phyloP scores from a whole-genome alignment of 1,139 yeast species.

The Meyerozyma smithsonii region DNA sequence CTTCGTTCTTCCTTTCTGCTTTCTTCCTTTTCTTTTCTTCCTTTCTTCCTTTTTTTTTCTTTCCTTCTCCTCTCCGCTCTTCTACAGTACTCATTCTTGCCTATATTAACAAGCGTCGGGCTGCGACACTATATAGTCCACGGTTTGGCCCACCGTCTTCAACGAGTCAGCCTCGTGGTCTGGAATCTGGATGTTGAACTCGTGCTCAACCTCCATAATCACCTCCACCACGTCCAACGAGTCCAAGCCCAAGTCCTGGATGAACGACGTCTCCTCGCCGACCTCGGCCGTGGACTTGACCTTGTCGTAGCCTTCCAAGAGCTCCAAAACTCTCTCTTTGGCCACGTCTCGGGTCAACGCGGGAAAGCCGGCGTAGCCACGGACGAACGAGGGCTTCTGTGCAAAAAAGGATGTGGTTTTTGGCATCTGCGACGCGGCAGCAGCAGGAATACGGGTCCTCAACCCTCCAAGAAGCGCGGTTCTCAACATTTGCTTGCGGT shows the following conservation, averaged over 20 bases:
- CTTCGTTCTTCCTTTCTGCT: neutral
- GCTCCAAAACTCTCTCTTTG: constrained; percentile 69
- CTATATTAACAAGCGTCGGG: constrained; percentile 53
- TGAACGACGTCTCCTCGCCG: constrained; percentile 55
- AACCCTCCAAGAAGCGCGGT: constrained; percentile 21
- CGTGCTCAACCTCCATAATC: constrained; percentile 84
- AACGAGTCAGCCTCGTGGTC: constrained; percentile 82
- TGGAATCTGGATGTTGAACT: constrained; percentile 74
- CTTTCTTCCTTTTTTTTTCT: neutral
- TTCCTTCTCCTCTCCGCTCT: constrained; percentile 1
- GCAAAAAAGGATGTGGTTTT: constrained; percentile 13
- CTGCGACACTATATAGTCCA: constrained; percentile 69
- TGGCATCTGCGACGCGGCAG: constrained; percentile 13
- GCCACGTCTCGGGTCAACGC: constrained; percentile 66
- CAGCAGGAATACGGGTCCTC: constrained; percentile 17
- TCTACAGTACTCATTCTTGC: neutral
- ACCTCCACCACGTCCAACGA: constrained; percentile 87
- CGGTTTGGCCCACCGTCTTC: constrained; percentile 79
- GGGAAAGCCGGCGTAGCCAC: constrained; percentile 61
- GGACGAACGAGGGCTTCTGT: constrained; percentile 18
- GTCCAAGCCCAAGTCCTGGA: constrained; percentile 78
- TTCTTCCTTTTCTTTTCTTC: constrained; percentile 2
- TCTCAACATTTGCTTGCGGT: neutral
- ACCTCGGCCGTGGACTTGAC: constrained; percentile 47
- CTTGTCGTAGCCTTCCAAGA: constrained; percentile 78